A percentile compares a stretch with the other conserved stretches of the same genome.
These are phyloP conservation scores for Globisporangium alternatum DNA, from an alignment of 352 stramenopile genomes.

Conservation along the genomic window DNA sequence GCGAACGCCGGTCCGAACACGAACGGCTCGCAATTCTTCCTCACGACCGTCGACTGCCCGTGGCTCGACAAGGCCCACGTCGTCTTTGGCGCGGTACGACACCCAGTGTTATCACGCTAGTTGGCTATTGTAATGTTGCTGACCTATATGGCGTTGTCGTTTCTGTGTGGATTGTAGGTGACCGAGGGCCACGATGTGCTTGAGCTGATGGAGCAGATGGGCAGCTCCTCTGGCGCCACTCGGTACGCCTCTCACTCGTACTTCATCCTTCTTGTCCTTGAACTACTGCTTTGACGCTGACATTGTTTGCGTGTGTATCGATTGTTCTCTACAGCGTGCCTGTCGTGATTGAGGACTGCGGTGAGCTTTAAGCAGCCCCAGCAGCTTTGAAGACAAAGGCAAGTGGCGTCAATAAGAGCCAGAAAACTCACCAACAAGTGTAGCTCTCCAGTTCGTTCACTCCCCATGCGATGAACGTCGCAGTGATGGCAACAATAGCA, in stretches of 20 bases:
- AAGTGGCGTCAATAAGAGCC: neutral
- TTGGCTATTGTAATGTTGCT: neutral
- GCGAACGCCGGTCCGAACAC: constrained; percentile 96
- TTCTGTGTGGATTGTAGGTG: constrained; percentile 24
- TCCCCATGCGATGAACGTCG: neutral
- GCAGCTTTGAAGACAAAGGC: neutral
- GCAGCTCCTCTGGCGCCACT: constrained; percentile 89
- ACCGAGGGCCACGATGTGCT: constrained; percentile 96
- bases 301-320: neutral
- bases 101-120: neutral
- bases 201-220: constrained; percentile 93
- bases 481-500: neutral
- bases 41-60: constrained; percentile 90
- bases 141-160: neutral
- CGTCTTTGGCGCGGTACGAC: constrained; percentile 92
- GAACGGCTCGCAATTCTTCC: constrained; percentile 98
- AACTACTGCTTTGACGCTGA: constrained; percentile 24
- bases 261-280: neutral
- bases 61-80: constrained; percentile 90
- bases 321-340: constrained; percentile 23
- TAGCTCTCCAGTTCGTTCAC: neutral
- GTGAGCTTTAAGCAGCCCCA: constrained; percentile 72
- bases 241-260: constrained; percentile 24
- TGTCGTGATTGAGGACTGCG: constrained; percentile 96
- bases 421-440: neutral